Base-by-base conservation (phyloP, 1,139 yeast genomes). In the Pichia sorboxylosa region DNA sequence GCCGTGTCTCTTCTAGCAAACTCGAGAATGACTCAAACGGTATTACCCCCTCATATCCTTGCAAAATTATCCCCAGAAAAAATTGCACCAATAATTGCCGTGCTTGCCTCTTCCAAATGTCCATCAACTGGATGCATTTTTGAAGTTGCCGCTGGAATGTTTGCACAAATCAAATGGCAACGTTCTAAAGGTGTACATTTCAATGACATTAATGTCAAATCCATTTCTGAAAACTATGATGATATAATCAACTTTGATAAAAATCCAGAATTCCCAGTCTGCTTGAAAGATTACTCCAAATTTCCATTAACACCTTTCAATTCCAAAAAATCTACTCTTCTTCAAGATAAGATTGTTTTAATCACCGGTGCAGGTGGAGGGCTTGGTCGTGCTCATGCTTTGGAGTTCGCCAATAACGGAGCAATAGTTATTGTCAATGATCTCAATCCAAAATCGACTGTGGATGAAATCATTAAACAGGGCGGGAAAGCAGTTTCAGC, bases 321-420 rank as follows among this genome's bases (percentile, higher is more conserved):
- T 28, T 63, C 63, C 35, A 69, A 75, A 27, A 47, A 54, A 27
- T 55, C 70, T 26, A 32, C 37, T 4, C 69, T 83, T 27, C 63
- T 87, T 57, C 77, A 75, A 54, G 85, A 66, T 48, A 82, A 80
- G 60, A 96, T 87, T 38, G 96, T 84, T 32, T 70, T 90, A 42
- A 75, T 90, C 37, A 90, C 97, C 26, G 98, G 98, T 48, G 92
- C 95, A 32, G 97, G 96, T 48, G 80, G 84, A 37, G 98, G 98
- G 38, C 69, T 90, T 48, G 98, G 98, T 45, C 75, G 79, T 54
- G 83, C 87, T 41, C 93, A 90, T 58, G 94, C 97, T 15, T 59
- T 73, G 37, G 68, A 73, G 57, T 76, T 81, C 52, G 97, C 93
- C 38, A 80, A 70, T 55, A 81, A 83, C 45, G 97, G 97, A 42